Evolutionary conservation across 129 eudicot species (phyloP).

Genomic region (Silybum marianum): DNA sequence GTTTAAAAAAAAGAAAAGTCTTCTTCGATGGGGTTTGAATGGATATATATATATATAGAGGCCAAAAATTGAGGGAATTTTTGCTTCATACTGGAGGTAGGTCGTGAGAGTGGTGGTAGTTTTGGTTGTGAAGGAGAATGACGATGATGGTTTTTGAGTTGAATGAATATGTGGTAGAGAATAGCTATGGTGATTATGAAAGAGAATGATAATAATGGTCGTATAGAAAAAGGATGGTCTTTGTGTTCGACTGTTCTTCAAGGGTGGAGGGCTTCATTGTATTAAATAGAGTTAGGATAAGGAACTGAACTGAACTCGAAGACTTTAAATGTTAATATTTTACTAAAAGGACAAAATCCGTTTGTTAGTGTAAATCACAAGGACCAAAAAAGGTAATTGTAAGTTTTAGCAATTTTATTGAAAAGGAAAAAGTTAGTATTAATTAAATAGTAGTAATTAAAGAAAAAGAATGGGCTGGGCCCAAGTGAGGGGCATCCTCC

Average conservation of each 20-base stretch:
- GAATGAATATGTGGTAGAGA: no score
- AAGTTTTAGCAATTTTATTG: no score
- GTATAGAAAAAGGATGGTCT: neutral
- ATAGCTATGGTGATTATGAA: no score
- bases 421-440: no score
- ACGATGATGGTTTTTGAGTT: neutral
- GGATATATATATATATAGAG: neutral
- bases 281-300: no score
- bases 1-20: neutral
- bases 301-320: no score
- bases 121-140: neutral
- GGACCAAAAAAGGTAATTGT: neutral
- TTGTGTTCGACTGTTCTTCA: no score
- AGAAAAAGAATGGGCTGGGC: neutral
- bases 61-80: neutral
- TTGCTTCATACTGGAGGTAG: neutral
- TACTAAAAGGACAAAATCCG: neutral
- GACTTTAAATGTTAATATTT: neutral
- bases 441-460: neutral
- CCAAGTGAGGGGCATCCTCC: slow-evolving; percentile 8
- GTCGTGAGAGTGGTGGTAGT: neutral
- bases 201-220: neutral
- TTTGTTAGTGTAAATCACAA: neutral
- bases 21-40: neutral
- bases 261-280: neutral